Evolutionary conservation across 176 grass and related monocot species (phyloP).

Genomic region (Carex cristatella): DNA sequence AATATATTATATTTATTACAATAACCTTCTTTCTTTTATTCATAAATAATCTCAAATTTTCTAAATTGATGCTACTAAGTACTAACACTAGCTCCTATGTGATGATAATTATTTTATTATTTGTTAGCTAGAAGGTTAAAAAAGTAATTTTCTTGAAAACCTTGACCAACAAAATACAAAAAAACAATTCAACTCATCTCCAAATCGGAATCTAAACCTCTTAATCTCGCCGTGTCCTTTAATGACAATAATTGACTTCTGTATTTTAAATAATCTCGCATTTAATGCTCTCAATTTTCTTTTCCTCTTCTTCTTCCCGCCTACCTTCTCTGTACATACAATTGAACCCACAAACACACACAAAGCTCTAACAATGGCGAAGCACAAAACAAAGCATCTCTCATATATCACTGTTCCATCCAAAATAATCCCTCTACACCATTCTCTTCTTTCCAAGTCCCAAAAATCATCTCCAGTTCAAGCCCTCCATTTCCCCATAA

Average conservation of each 20-base stretch:
- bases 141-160: not conserved
- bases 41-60: too few species aligned
- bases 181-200: not conserved
- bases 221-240: not conserved
- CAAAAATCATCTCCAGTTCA: constrained; percentile 2
- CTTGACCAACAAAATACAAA: not conserved
- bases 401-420: constrained; percentile 40
- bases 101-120: too few species aligned
- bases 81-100: too few species aligned
- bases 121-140: not conserved
- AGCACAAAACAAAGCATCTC: constrained; percentile 19
- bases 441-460: constrained; percentile 11
- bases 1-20: too few species aligned
- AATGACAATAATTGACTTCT: constrained; percentile 1
- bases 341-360: not conserved
- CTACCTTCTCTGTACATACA: not conserved
- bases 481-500: not conserved
- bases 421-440: constrained; percentile 23
- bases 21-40: too few species aligned
- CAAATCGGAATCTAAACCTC: not conserved
- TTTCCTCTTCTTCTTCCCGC: constrained; percentile 11
- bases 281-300: constrained; percentile 7
- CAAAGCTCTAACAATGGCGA: constrained; percentile 20
- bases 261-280: constrained; percentile 15
- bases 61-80: too few species aligned